Evolutionary conservation across 2,329 filamentous ascomycete genomes (phyloP).

Genomic region (Microcera coccophila): DNA sequence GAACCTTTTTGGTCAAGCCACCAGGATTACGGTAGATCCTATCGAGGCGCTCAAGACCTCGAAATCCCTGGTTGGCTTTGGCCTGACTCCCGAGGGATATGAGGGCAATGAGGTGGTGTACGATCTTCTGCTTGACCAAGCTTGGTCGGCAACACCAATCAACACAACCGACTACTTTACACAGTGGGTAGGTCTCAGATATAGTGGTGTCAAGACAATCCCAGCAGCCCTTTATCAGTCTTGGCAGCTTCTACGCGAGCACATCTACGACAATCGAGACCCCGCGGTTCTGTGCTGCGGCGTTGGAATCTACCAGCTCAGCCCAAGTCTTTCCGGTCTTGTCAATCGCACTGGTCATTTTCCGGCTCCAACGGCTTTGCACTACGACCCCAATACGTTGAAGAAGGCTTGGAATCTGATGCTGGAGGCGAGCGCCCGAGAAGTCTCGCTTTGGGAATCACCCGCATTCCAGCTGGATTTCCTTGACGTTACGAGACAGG

Average conservation of each 20-base stretch:
- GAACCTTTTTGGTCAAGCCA: too few species aligned
- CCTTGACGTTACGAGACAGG: conserved; percentile 45
- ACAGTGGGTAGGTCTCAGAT: conserved; percentile 33
- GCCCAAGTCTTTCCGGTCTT: conserved; percentile 38
- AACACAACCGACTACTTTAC: conserved; percentile 42
- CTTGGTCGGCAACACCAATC: conserved; percentile 41
- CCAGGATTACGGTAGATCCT: too few species aligned
- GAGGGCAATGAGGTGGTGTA: conserved; percentile 50
- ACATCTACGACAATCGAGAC: background rate
- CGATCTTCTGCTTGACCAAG: conserved; percentile 45
- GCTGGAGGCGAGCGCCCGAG: background rate
- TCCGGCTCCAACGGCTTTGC: conserved; percentile 30
- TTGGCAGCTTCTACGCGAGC: background rate
- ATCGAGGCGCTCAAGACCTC: conserved; percentile 39
- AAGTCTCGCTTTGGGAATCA: conserved; percentile 35
- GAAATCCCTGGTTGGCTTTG: conserved; percentile 41
- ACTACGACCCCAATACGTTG: background rate
- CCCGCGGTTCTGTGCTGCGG: background rate
- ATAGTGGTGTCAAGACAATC: background rate
- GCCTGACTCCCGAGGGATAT: conserved; percentile 45
- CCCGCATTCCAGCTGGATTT: conserved; percentile 42
- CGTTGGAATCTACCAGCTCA: conserved; percentile 36
- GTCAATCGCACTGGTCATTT: conserved; percentile 33
- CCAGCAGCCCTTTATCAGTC: background rate
- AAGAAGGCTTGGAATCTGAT: background rate